phyloP scores from a whole-genome alignment of 2,329 filamentous ascomycete genomes.

The Aspergillus hiratsukae region DNA sequence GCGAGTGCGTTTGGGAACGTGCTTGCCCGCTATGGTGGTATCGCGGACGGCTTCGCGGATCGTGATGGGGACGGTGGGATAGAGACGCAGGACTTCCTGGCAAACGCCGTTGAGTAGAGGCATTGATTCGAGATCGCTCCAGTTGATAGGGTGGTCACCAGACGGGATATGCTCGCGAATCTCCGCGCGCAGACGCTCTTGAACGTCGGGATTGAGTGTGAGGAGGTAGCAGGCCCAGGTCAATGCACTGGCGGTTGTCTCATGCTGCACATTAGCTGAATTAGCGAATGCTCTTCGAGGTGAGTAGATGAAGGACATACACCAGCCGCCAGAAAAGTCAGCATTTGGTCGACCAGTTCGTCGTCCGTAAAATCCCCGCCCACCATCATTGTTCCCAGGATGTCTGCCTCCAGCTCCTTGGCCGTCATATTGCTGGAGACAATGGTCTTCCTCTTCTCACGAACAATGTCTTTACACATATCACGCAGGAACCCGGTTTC shows the following conservation, averaged over 20 bases:
- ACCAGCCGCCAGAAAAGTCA: conserved; percentile 40
- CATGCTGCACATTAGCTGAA: conserved; percentile 34
- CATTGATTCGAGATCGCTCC: conserved; percentile 57
- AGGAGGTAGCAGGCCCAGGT: conserved; percentile 54
- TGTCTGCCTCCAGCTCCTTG: conserved; percentile 32
- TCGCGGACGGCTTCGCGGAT: conserved; percentile 38
- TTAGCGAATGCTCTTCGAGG: too few relatives aligned
- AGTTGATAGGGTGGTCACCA: conserved; percentile 22
- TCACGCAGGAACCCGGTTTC: conserved; percentile 29
- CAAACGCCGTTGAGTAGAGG: conserved; percentile 74
- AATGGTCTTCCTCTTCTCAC: conserved; percentile 28
- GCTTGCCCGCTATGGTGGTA: conserved; percentile 57
- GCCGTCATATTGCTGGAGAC: conserved; percentile 34
- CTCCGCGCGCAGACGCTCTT: conserved; percentile 48
- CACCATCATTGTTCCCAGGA: conserved; percentile 36
- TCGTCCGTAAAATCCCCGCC: conserved; percentile 36
- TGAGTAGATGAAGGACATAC: conserved; percentile 14
- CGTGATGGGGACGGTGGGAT: conserved; percentile 38
- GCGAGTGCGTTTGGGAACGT: conserved; percentile 65
- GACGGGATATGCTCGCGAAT: conserved; percentile 45
- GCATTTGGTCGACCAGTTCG: conserved; percentile 39
- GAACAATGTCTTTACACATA: conserved; percentile 33
- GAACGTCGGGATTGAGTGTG: conserved; percentile 46
- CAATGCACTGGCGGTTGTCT: conserved; percentile 53
- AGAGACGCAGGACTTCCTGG: conserved; percentile 61